Evolutionary conservation across 2,329 filamentous ascomycete genomes (phyloP), one percentile per base, ranked within the genome.

Genomic region (Hypoxylon sp.): DNA sequence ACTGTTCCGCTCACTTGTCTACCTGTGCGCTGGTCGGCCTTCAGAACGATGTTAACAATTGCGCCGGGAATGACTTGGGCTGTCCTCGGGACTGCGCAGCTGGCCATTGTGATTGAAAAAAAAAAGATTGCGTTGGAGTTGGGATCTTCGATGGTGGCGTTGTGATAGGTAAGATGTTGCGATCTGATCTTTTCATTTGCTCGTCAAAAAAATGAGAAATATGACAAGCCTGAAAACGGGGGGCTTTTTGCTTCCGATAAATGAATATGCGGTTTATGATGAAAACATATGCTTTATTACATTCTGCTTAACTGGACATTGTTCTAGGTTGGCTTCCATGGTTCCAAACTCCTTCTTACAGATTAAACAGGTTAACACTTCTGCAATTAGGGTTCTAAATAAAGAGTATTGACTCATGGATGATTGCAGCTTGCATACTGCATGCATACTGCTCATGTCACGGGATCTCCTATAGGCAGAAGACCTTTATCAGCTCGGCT

Each of bases 21-120:
- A 5, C 92, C 92, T 0, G 91, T 93, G 1, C 86, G 87, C 76
- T 95, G 92, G 78, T 95, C 92, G 67, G 86, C 83, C 74, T 95
- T 95, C 32, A 94, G 84, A 0, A 94, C 83, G 60, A 95, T 92
- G 52, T 89, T 91, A 58, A 94, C 92, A 3, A 75, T 69, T 3
- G 89, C 87, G 36, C 91, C 91, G 0, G 85, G 84, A 3, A 86
- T 70, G 30, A 93, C 89, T 68, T 89, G 79, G 10, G 75, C 75
- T n/a, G 77, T 78, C 3, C 78, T 83, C 0, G 86, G 86, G 9
- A 88, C 83, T 11, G 34, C 14, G 50, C 38, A 53, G 60, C 50
- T 52, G 49, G 61, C 46, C 56, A 69, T 63, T 30, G 49, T 60
- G 36, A 48, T 52, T n/a, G n/a, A n/a, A n/a, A n/a, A 60, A 30